These are phyloP conservation scores for Candida buenavistaensis DNA, from an alignment of 1,139 yeast species.

Conservation along the genomic window DNA sequence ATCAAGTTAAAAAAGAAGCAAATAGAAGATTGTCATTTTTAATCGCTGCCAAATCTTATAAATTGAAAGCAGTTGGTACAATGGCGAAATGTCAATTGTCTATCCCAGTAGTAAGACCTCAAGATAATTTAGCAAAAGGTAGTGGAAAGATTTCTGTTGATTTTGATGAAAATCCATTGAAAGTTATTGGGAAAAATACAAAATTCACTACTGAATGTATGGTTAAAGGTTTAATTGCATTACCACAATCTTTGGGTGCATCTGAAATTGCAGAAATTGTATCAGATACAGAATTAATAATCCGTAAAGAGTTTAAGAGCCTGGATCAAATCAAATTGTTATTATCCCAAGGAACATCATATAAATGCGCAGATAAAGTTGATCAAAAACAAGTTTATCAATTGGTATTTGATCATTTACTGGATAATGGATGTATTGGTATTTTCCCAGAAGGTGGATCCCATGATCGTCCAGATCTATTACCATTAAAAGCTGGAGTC, in stretches of 20 bases:
- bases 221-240: slow-evolving; percentile 68
- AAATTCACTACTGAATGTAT: slow-evolving; percentile 65
- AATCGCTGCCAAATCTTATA: slow-evolving; percentile 81
- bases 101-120: slow-evolving; percentile 90
- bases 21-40: slow-evolving; percentile 74
- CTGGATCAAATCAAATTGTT: slow-evolving; percentile 43
- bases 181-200: slow-evolving; percentile 67
- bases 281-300: slow-evolving; percentile 71
- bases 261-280: slow-evolving; percentile 67
- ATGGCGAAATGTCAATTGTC: slow-evolving; percentile 75
- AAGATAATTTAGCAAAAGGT: slow-evolving; percentile 69
- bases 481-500: slow-evolving; percentile 95
- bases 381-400: slow-evolving; percentile 84
- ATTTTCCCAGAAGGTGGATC: slow-evolving; percentile 98
- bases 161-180: slow-evolving; percentile 44
- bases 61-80: slow-evolving; percentile 66
- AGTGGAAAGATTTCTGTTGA: slow-evolving; percentile 59
- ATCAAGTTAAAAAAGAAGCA: slow-evolving; percentile 72
- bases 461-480: slow-evolving; percentile 86
- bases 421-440: slow-evolving; percentile 83
- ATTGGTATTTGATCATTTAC: slow-evolving; percentile 77
- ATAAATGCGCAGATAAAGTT: slow-evolving; percentile 75
- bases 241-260: slow-evolving; percentile 80
- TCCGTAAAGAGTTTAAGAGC: slow-evolving; percentile 71
- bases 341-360: slow-evolving; percentile 56